phyloP scores from a whole-genome alignment of 2,329 filamentous ascomycete genomes.

The Talaromyces funiculosus region DNA sequence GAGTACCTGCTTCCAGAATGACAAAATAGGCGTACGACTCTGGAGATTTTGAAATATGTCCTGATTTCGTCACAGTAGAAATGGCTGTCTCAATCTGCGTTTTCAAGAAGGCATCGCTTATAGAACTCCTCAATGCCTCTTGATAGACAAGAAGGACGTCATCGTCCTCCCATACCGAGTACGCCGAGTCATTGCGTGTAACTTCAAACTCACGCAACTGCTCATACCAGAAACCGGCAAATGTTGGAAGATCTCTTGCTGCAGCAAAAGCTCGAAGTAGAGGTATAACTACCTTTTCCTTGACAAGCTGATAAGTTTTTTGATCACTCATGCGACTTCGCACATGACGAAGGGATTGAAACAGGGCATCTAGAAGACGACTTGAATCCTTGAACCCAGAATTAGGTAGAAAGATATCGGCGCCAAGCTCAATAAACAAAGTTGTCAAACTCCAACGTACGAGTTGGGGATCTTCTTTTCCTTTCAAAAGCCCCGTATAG shows the following conservation, averaged over 20 bases:
- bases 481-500: constrained; percentile 34
- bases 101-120: constrained; percentile 25
- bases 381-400: constrained; percentile 35
- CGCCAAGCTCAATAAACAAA: constrained; percentile 37
- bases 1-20: constrained; percentile 32
- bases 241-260: constrained; percentile 36
- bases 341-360: constrained; percentile 31
- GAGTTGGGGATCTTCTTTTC: constrained; percentile 24
- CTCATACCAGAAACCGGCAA: constrained; percentile 37
- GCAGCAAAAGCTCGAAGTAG: constrained; percentile 36
- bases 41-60: constrained; percentile 23
- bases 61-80: constrained; percentile 24
- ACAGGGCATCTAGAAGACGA: constrained; percentile 32
- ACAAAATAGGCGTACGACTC: constrained; percentile 32
- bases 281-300: constrained; percentile 35
- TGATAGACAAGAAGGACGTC: constrained; percentile 35
- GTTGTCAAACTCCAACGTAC: constrained; percentile 39
- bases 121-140: constrained; percentile 27
- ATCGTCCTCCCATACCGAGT: constrained; percentile 44
- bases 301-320: constrained; percentile 30
- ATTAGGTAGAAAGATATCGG: constrained; percentile 41
- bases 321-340: constrained; percentile 16
- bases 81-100: constrained; percentile 29
- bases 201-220: constrained; percentile 34
- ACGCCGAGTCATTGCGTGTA: constrained; percentile 22